phyloP scores from a whole-genome alignment of 306 rosid genomes.

The apple (Malus domestica) region ASM211411v1 NC_041797.1:12450501-12451000 shows the following conservation, averaged over 20 bases:
- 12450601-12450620: constrained; percentile 87
- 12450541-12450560: neutral
- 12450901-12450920: constrained; percentile 71
- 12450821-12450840: constrained; percentile 90
- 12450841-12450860: constrained; percentile 83
- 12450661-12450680: constrained; percentile 64
- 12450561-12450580: neutral
- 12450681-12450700: constrained; percentile 77
- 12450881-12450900: constrained; percentile 86
- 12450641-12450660: constrained; percentile 97
- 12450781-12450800: constrained; percentile 96
- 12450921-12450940: constrained; percentile 79
- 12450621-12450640: constrained; percentile 97
- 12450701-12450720: constrained; percentile 84
- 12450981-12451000: constrained; percentile 78
- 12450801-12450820: constrained; percentile 93
- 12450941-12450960: constrained; percentile 94
- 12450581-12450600: neutral
- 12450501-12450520: constrained; percentile 5
- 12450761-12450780: constrained; percentile 99
- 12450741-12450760: constrained; percentile 95
- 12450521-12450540: constrained; percentile 3
- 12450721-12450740: constrained; percentile 95
- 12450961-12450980: constrained; percentile 99
- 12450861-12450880: constrained; percentile 93